Evolutionary conservation across 768 basidiomycete genomes (phyloP).

Genomic region (Lactifluus pinguis): DNA sequence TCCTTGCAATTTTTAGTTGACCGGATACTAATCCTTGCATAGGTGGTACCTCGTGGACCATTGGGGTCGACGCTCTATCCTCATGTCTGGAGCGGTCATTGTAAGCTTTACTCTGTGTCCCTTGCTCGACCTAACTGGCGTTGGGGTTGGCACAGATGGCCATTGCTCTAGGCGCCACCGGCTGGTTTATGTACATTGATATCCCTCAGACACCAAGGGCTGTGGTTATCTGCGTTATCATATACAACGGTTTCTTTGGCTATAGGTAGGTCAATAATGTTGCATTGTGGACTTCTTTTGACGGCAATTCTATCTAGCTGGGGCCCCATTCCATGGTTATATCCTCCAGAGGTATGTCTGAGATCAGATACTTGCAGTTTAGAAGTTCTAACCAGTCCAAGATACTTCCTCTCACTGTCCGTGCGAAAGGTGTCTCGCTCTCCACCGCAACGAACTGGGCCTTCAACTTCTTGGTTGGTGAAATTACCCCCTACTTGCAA

Average conservation of each 20-base stretch:
- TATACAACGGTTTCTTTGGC: slow-evolving; percentile 92
- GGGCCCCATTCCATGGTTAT: slow-evolving; percentile 85
- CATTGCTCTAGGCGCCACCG: slow-evolving; percentile 65
- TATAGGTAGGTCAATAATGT: slow-evolving; percentile 44
- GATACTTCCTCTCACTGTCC: slow-evolving; percentile 85
- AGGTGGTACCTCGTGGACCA: slow-evolving; percentile 94
- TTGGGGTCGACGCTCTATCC: slow-evolving; percentile 80
- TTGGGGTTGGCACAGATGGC: slow-evolving; percentile 53
- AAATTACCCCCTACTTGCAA: slow-evolving; percentile 78
- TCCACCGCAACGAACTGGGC: slow-evolving; percentile 82
- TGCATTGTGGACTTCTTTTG: background rate
- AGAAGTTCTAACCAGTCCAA: slow-evolving; percentile 24
- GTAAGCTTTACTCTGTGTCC: slow-evolving; percentile 33
- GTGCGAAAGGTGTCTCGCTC: slow-evolving; percentile 92
- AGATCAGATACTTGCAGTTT: background rate
- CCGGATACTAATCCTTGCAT: slow-evolving; percentile 6
- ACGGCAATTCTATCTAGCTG: slow-evolving; percentile 36
- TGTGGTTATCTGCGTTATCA: slow-evolving; percentile 81
- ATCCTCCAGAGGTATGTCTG: slow-evolving; percentile 66
- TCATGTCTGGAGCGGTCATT: slow-evolving; percentile 76
- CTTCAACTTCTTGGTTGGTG: slow-evolving; percentile 89
- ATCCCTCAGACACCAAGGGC: slow-evolving; percentile 76
- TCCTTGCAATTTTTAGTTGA: slow-evolving; percentile 12
- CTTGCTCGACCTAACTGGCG: background rate
- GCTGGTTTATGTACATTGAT: slow-evolving; percentile 92